Evolutionary conservation across 2,329 filamentous ascomycete genomes (phyloP).

Genomic region (Xylariomycetidae sp.): DNA sequence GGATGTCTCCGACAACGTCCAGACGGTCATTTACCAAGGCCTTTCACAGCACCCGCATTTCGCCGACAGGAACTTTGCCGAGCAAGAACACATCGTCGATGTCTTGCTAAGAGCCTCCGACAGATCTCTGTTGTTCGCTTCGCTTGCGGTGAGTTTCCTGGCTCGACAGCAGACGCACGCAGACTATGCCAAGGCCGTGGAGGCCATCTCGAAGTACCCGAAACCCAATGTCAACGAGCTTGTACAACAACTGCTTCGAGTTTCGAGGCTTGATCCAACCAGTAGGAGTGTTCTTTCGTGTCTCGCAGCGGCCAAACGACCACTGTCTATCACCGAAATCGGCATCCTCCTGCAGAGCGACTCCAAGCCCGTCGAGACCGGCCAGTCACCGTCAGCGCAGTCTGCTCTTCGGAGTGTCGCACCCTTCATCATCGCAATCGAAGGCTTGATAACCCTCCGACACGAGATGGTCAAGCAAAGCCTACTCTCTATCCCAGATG

Average conservation of each 20-base stretch:
- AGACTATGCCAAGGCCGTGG: conserved; percentile 7
- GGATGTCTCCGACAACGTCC: conserved; percentile 9
- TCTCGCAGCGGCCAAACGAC: conserved; percentile 8
- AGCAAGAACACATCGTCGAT: conserved; percentile 7
- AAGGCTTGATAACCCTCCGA: conserved; percentile 7
- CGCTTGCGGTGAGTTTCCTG: conserved; percentile 8
- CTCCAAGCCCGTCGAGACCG: conserved; percentile 1
- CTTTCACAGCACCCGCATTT: conserved; percentile 4
- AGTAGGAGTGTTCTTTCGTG: conserved; percentile 7
- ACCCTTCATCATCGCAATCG: conserved; percentile 7
- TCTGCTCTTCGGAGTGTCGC: conserved; percentile 5
- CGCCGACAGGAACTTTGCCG: conserved; percentile 1
- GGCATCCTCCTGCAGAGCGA: conserved; percentile 7
- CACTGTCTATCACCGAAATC: conserved; percentile 8
- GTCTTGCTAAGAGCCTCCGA: conserved; percentile 5
- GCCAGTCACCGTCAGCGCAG: neutral
- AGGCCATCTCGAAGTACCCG: conserved; percentile 5
- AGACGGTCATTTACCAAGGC: conserved; percentile 9
- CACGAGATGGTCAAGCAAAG: conserved; percentile 11
- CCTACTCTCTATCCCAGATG: conserved; percentile 9
- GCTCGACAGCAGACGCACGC: conserved; percentile 6
- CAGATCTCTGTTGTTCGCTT: conserved; percentile 6
- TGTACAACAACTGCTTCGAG: conserved; percentile 5
- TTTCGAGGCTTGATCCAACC: conserved; percentile 5
- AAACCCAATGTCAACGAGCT: conserved; percentile 4